Percentiles rank a stretch among this genome's conserved stretches.
Evolutionary conservation across 179 eudicot species (phyloP).

Genomic region (Patellifolia procumbens): DNA sequence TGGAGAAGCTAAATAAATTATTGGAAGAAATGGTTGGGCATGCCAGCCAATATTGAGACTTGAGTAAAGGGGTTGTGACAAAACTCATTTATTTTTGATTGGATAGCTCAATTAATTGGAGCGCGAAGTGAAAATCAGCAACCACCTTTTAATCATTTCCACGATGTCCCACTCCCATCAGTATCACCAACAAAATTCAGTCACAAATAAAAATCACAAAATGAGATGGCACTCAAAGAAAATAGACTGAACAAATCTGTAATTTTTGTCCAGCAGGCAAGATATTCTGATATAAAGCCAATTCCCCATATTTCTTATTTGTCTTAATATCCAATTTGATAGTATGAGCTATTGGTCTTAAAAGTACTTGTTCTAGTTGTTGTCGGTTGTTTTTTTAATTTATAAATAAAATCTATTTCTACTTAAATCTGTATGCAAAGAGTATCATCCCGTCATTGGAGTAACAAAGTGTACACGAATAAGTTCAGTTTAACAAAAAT

Average conservation of each 20-base stretch:
- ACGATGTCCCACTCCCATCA: conserved; percentile 11
- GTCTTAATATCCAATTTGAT: not conserved
- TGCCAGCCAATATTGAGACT: conserved; percentile 22
- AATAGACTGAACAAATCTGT: not conserved
- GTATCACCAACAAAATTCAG: conserved; percentile 22
- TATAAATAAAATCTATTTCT: too few relatives aligned
- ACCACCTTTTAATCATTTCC: conserved; percentile 24
- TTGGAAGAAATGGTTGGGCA: conserved; percentile 29
- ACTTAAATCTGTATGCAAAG: too few relatives aligned
- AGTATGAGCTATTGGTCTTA: not conserved
- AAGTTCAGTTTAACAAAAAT: too few relatives aligned
- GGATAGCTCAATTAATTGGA: conserved; percentile 4
- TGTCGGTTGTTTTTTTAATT: too few relatives aligned
- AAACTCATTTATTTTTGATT: not conserved
- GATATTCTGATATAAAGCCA: not conserved
- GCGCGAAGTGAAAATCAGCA: conserved; percentile 10
- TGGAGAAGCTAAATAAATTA: not conserved
- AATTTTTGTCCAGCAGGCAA: not conserved
- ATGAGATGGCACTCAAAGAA: conserved; percentile 21
- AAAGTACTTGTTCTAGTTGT: too few relatives aligned
- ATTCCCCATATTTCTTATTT: not conserved
- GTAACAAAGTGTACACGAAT: too few relatives aligned
- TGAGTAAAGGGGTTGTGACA: not conserved
- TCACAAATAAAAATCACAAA: conserved; percentile 8
- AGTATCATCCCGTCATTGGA: too few relatives aligned